Evolutionary conservation across 148 eudicot genomes (phyloP).

Genomic region (Chenopodium formosanum): DNA sequence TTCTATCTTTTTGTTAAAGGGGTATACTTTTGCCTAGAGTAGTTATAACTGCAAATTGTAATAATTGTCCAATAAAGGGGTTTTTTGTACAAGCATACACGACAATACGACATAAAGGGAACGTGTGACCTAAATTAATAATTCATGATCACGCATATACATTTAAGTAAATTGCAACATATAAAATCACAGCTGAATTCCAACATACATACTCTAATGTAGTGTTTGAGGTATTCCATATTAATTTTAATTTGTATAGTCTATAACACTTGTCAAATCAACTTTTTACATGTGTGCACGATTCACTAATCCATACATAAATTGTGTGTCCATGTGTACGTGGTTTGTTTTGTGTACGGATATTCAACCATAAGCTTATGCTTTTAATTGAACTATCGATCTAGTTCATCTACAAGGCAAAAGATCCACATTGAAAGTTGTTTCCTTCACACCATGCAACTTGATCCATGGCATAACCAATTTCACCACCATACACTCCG

Average conservation of each 20-base stretch:
- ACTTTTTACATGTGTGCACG: neutral
- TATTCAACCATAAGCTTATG: neutral
- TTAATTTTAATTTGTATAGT: neutral
- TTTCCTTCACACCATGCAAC: conserved; percentile 15
- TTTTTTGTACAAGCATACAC: neutral
- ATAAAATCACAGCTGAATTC: too few relatives aligned
- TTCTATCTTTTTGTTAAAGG: too few relatives aligned
- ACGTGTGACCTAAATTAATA: too few relatives aligned
- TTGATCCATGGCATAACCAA: conserved; percentile 23
- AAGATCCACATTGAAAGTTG: neutral
- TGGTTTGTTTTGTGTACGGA: neutral
- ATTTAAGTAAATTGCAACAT: too few relatives aligned
- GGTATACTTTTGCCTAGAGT: too few relatives aligned
- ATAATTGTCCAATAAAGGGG: neutral
- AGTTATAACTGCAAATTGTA: too few relatives aligned
- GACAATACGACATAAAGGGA: neutral
- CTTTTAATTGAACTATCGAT: neutral
- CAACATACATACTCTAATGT: neutral
- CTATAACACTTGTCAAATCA: neutral
- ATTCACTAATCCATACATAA: neutral
- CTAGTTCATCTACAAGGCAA: neutral
- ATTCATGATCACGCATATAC: too few relatives aligned
- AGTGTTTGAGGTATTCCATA: neutral
- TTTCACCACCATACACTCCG: conserved; percentile 15
- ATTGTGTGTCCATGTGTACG: too few relatives aligned